Conservation (phyloP, 139 green algal genomes). For the Micractinium conductrix region DNA sequence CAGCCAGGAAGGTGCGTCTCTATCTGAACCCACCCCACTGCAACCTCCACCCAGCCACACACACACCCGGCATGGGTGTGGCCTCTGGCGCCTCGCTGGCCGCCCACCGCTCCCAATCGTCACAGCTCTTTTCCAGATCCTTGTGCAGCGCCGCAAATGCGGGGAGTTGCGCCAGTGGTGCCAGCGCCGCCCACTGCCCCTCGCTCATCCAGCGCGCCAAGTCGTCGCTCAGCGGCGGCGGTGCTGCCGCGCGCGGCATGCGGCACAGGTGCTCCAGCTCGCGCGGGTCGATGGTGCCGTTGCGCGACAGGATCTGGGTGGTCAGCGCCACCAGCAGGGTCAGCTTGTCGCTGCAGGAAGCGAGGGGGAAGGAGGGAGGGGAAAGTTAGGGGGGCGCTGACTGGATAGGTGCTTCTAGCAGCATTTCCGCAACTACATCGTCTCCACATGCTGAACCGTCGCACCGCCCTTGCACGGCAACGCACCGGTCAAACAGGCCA, state of each 20-base stretch:
- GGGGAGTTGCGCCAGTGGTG: slow-evolving; percentile 47
- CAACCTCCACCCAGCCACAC: not conserved
- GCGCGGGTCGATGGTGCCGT: slow-evolving; percentile 61
- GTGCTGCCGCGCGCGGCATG: slow-evolving; percentile 33
- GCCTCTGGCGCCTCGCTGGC: slow-evolving; percentile 87
- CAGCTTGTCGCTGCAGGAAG: slow-evolving; percentile 95
- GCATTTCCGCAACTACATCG: too few species aligned
- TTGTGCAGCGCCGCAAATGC: slow-evolving; percentile 68
- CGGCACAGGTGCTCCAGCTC: slow-evolving; percentile 85
- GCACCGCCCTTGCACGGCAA: too few species aligned
- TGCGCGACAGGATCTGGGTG: slow-evolving; percentile 82
- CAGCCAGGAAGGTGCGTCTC: too few species aligned
- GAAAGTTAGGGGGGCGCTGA: too few species aligned
- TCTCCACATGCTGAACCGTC: too few species aligned
- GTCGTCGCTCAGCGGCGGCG: slow-evolving; percentile 54
- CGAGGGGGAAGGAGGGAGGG: too few species aligned
- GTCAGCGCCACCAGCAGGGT: slow-evolving; percentile 87
- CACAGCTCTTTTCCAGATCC: slow-evolving; percentile 84
- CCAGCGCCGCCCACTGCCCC: slow-evolving; percentile 58
- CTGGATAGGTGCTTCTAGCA: too few species aligned
- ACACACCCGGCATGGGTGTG: slow-evolving; percentile 75
- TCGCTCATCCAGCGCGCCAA: slow-evolving; percentile 85
- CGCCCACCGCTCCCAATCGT: slow-evolving; percentile 89
- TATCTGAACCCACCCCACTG: not conserved
- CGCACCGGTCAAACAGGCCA: slow-evolving; percentile 94